Percentiles rank a stretch among this genome's conserved stretches.
phyloP scores from a whole-genome alignment of 164 flowering plant genomes.

The Vitis rupestris region DNA sequence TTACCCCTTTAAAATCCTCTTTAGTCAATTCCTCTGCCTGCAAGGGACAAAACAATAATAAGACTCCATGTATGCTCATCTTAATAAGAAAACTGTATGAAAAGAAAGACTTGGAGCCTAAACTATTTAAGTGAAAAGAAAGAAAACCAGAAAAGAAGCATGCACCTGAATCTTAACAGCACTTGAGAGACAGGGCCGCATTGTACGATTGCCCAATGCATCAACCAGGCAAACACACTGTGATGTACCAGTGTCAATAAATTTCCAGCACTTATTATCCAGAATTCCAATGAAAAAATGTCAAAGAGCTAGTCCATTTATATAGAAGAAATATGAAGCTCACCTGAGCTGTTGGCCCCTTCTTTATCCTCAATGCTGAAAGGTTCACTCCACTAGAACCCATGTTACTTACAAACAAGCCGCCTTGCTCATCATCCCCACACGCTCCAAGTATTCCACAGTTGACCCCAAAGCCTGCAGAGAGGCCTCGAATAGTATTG shows the following conservation, averaged over 20 bases:
- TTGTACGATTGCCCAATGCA: conserved; percentile 84
- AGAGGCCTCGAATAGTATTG: conserved; percentile 84
- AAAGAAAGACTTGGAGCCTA: too few relatives aligned
- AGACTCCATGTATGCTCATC: conserved; percentile 3
- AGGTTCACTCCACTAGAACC: conserved; percentile 57
- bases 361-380: conserved; percentile 68
- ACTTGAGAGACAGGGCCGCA: conserved; percentile 86
- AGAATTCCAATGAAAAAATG: background rate
- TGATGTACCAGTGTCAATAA: background rate
- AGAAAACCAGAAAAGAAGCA: background rate
- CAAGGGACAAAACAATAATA: conserved; percentile 8
- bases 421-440: conserved; percentile 90
- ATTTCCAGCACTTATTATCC: background rate
- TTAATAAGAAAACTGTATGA: background rate
- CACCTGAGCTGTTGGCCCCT: conserved; percentile 86
- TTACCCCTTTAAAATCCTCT: conserved; percentile 79
- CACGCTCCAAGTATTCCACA: conserved; percentile 86
- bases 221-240: conserved; percentile 98
- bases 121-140: background rate
- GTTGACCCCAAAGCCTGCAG: conserved; percentile 72
- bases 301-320: background rate
- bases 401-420: conserved; percentile 67
- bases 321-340: background rate
- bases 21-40: conserved; percentile 70
- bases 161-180: conserved; percentile 87